Evolutionary conservation across 768 basidiomycete genomes (phyloP).

Genomic region (Pleurotus sapidus): DNA sequence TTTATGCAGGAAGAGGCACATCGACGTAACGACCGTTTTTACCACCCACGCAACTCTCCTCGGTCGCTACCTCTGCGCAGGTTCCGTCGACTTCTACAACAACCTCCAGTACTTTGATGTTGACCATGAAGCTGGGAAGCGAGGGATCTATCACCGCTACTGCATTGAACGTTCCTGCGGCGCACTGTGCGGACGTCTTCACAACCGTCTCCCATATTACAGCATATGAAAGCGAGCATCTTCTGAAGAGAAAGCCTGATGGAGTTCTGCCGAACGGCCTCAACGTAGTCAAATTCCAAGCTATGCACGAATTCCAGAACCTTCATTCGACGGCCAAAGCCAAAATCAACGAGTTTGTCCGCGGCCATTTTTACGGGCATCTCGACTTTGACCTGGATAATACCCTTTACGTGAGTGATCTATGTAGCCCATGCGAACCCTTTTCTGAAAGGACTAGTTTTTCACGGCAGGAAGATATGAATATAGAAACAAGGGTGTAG

Average conservation of each 20-base stretch:
- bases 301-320: slow-evolving; percentile 99
- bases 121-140: slow-evolving; percentile 98
- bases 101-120: slow-evolving; percentile 99
- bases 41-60: slow-evolving; percentile 98
- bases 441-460: slow-evolving; percentile 49
- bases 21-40: slow-evolving; percentile 98
- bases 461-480: slow-evolving; percentile 99
- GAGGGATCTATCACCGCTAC: slow-evolving; percentile 97
- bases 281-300: slow-evolving; percentile 98
- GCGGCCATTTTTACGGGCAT: slow-evolving; percentile 98
- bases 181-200: slow-evolving; percentile 97
- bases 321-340: slow-evolving; percentile 88
- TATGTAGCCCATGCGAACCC: slow-evolving; percentile 5
- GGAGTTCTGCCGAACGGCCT: slow-evolving; percentile 97
- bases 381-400: slow-evolving; percentile 96
- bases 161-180: slow-evolving; percentile 94
- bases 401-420: slow-evolving; percentile 68
- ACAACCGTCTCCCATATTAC: slow-evolving; percentile 98
- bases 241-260: slow-evolving; percentile 96
- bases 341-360: slow-evolving; percentile 98
- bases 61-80: slow-evolving; percentile 97
- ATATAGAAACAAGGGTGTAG: slow-evolving; percentile 98
- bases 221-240: slow-evolving; percentile 93
- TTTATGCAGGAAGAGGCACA: slow-evolving; percentile 91
- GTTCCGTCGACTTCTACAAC: slow-evolving; percentile 99